phyloP scores from a whole-genome alignment of 352 stramenopile species.

The Globisporangium splendens region DNA sequence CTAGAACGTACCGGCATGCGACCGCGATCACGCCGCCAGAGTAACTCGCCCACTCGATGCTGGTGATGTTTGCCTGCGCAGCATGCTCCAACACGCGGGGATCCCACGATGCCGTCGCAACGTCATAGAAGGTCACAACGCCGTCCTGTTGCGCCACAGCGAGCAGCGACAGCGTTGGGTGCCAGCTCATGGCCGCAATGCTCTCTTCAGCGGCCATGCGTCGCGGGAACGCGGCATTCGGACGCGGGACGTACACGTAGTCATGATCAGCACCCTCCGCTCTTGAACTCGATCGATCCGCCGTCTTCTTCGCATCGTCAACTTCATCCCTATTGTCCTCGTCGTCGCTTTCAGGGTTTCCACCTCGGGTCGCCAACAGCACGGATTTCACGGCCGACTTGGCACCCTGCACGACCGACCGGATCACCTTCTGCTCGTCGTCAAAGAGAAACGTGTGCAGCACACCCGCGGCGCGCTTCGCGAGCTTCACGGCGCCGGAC shows the following conservation, averaged over 20 bases:
- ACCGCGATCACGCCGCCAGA: slow-evolving; percentile 61
- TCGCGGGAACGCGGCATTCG: too few species aligned
- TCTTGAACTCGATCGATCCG: too few species aligned
- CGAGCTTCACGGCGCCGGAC: slow-evolving; percentile 36
- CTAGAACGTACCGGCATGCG: slow-evolving; percentile 37
- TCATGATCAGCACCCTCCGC: too few species aligned
- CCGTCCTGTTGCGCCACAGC: slow-evolving; percentile 67
- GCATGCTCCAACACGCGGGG: slow-evolving; percentile 56
- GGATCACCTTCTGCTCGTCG: slow-evolving; percentile 56
- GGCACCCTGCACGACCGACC: slow-evolving; percentile 23
- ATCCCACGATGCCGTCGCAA: slow-evolving; percentile 54
- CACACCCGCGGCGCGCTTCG: slow-evolving; percentile 24
- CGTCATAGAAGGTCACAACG: slow-evolving; percentile 65
- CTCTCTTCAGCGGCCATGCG: slow-evolving; percentile 17
- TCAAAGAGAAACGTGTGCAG: slow-evolving; percentile 49
- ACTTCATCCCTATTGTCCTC: slow-evolving; percentile 23
- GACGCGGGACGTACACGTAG: too few species aligned
- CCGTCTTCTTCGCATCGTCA: slow-evolving; percentile 13
- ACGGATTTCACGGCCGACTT: slow-evolving; percentile 17
- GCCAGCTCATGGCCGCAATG: slow-evolving; percentile 59
- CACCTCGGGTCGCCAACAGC: slow-evolving; percentile 16
- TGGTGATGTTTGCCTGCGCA: slow-evolving; percentile 49
- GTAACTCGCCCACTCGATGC: slow-evolving; percentile 59
- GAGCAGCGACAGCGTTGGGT: slow-evolving; percentile 50
- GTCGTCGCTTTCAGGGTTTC: slow-evolving; percentile 24